These are phyloP conservation scores for Pugionium cornutum DNA, from an alignment of 345 rosid genomes.

Conservation along the genomic window DNA sequence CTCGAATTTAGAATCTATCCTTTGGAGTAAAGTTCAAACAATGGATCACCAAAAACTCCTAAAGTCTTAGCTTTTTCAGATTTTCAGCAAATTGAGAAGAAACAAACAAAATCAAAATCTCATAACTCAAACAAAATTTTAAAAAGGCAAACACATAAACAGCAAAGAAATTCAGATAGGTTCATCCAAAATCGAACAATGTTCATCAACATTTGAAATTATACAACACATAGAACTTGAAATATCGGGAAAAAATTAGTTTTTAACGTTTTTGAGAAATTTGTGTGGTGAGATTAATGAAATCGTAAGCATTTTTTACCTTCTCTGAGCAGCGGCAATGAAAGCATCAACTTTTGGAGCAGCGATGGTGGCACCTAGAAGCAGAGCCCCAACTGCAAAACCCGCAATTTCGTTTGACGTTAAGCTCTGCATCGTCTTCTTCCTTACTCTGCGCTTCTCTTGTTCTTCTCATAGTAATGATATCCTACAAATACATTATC, in stretches of 20 bases:
- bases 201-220: neutral
- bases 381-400: constrained; percentile 64
- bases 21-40: neutral
- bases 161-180: constrained; percentile 6
- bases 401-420: constrained; percentile 82
- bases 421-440: constrained; percentile 46
- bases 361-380: constrained; percentile 60
- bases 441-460: too few relatives aligned
- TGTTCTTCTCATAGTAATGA: too few relatives aligned
- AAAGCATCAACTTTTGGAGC: constrained; percentile 73
- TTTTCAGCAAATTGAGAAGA: too few relatives aligned
- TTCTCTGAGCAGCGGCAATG: constrained; percentile 74
- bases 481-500: too few relatives aligned
- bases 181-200: neutral
- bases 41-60: neutral
- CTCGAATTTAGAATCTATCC: too few relatives aligned
- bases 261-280: neutral
- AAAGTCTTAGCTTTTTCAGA: neutral
- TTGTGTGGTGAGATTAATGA: neutral
- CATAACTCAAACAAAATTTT: neutral
- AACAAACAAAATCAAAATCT: too few relatives aligned
- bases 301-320: constrained; percentile 37
- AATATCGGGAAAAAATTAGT: too few relatives aligned
- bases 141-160: neutral
- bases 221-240: neutral